Evolutionary conservation across 2,329 filamentous ascomycete genomes (phyloP), one percentile per base, ranked within the genome.

Genomic region (Fusarium sp.): DNA sequence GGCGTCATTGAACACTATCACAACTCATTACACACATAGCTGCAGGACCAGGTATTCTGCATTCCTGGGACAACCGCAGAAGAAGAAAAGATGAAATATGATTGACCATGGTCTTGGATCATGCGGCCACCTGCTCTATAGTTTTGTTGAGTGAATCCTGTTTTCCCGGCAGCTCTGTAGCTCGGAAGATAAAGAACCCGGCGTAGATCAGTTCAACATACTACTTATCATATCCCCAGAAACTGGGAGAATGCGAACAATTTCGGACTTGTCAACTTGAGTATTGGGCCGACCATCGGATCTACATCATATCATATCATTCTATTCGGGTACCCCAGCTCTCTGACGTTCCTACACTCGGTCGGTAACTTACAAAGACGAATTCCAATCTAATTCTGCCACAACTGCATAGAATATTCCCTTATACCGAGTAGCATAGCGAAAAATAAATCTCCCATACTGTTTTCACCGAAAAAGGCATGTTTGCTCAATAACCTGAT

Each of bases 11-110:
- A 1, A 18, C 46, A 28, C 21, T 37, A 21, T 45, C 48, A 39
- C 25, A 48, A 37, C 41, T 48, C 28, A 16, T 23, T 21, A 13
- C n/a, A 28, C 28, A 28, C 26, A 30, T 30, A 31, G 37, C 42
- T 56, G 30, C 44, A 46, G 13, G n/a, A 43, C 28, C 44, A 37
- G 30, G 34, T 18, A 28, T 28, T 59, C 51, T 44, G 19, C 61
- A 64, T 63, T 64, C 59, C 61, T 62, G 19, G 25, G 41, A 48
- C 23, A 39, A 48, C 25, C 14, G 30, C 21, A 26, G 25, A 63
- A 52, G 28, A 49, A 34, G 41, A n/a, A 43, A 39, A 53, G 13
- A 34, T 16, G 34, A 44, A 21, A 34, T 21, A 41, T 58, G 31
- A 43, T 31, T 18, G 30, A 21, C 43, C n/a, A 37, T 37, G 18